Percentiles rank a stretch among this genome's conserved stretches.
Conservation (phyloP, 306 rosid species). For the Lupinus albus region DNA sequence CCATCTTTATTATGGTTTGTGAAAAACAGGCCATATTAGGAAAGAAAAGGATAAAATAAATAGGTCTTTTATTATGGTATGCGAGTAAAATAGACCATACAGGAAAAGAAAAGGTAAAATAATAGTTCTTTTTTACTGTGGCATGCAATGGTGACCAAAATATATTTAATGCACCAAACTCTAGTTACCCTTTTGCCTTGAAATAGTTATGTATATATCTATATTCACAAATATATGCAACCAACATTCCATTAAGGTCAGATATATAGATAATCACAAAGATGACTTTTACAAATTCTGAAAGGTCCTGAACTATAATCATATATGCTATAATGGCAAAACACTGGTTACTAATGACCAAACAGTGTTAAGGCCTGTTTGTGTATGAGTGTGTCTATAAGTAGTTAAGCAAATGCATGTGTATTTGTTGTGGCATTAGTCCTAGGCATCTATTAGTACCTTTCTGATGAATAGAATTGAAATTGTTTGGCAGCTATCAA, state of each 20-base stretch:
- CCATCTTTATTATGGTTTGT: conserved; percentile 21
- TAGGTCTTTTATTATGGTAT: not conserved
- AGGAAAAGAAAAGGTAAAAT: not conserved
- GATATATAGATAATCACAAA: not conserved
- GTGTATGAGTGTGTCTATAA: conserved; percentile 21
- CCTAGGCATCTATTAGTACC: conserved; percentile 10
- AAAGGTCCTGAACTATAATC: conserved; percentile 15
- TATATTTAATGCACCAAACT: not conserved
- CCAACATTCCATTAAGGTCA: no score
- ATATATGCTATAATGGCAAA: conserved; percentile 30
- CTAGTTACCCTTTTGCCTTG: not conserved
- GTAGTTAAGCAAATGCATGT: not conserved
- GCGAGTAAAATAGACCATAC: not conserved
- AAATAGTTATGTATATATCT: not conserved
- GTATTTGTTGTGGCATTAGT: not conserved
- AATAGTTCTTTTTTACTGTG: conserved; percentile 39
- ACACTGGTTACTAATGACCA: conserved; percentile 38
- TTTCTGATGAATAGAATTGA: not conserved
- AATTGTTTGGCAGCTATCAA: conserved; percentile 14
- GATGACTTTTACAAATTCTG: conserved; percentile 27
- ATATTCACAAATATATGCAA: not conserved
- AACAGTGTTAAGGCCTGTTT: conserved; percentile 13
- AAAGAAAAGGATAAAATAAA: conserved; percentile 33
- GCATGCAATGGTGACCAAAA: conserved; percentile 46
- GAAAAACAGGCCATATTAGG: conserved; percentile 30